Evolutionary conservation across 805 yeast genomes (phyloP).

Genomic region (Saccharomyces kudriavzevii): DNA sequence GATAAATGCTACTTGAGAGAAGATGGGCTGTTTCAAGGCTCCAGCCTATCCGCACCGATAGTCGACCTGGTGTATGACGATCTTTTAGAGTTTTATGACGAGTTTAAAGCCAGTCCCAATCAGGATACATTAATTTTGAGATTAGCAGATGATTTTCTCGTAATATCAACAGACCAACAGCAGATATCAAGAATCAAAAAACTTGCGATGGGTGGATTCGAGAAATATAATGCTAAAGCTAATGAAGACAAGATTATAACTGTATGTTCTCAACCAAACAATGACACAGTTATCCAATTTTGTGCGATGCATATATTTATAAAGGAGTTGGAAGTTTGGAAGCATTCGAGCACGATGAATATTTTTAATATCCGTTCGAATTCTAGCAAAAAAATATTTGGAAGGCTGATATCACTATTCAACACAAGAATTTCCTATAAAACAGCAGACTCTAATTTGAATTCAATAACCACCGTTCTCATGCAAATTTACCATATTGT

Average conservation of each 20-base stretch:
- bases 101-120: constrained; percentile 22
- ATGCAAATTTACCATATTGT: neutral
- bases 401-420: constrained; percentile 20
- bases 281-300: constrained; percentile 25
- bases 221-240: constrained; percentile 36
- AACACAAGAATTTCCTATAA: constrained; percentile 30
- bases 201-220: constrained; percentile 32
- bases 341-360: constrained; percentile 20
- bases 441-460: constrained; percentile 20
- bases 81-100: constrained; percentile 35
- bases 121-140: constrained; percentile 42
- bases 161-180: constrained; percentile 42
- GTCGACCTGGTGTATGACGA: constrained; percentile 68
- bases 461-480: constrained; percentile 7
- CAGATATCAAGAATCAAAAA: constrained; percentile 28
- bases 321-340: constrained; percentile 30
- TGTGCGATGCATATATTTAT: constrained; percentile 38
- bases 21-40: constrained; percentile 79
- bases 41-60: constrained; percentile 62
- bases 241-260: constrained; percentile 35
- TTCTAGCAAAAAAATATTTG: constrained; percentile 18
- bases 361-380: constrained; percentile 7
- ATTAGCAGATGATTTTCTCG: constrained; percentile 77
- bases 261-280: constrained; percentile 16
- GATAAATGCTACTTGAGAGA: constrained; percentile 39